Evolutionary conservation across 331 rosid genomes (phyloP), one percentile per base, ranked within the genome.

Genomic region (Telfairia occidentalis): DNA sequence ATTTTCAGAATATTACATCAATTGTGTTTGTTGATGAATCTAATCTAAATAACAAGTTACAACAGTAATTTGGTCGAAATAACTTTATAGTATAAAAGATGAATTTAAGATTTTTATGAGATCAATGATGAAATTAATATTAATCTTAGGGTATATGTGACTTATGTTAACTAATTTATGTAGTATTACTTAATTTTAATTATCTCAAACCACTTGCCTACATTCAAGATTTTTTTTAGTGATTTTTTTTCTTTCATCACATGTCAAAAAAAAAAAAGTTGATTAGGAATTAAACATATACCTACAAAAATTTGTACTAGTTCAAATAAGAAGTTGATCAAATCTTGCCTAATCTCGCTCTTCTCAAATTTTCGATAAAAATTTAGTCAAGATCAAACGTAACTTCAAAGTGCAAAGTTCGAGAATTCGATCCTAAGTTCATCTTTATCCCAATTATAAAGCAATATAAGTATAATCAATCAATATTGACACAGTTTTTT

Each of bases 331-430:
- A 53, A 21, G 5, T 28, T 5, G 66, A 29, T 28, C 38, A 29
- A 59, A 59, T 30, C 9, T 59, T 59, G 66, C 28, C 66, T 30
- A 59, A 59, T 2, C 21, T 6, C 28, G 4, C 35, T 57, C 18
- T 10, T 24, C 9, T 9, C 0, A 58, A 29, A 29, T 15, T 15
- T 30, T 6, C 13, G 10, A 29, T 28, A 5, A 15, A 59, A 4
- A 59, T 59, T 59, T 59, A 59, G 45, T 61, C 70, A 32, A 61
- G 34, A 61, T 61, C 70, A 61, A 61, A 61, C 1, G 70, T 61
- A 32, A 61, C 45, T 32, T 61, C 45, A 32, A 61, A 61, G 45
- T 18, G n/a, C 24, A 61, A 12, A 61, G 45, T n/a, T 59, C 3
- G 5, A 59, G 6, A 59, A 59, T 5, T 13, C 19, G 10, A 53